Conservation (phyloP, 108 stramenopile species). For the Fragilariopsis cylindrus region DNA sequence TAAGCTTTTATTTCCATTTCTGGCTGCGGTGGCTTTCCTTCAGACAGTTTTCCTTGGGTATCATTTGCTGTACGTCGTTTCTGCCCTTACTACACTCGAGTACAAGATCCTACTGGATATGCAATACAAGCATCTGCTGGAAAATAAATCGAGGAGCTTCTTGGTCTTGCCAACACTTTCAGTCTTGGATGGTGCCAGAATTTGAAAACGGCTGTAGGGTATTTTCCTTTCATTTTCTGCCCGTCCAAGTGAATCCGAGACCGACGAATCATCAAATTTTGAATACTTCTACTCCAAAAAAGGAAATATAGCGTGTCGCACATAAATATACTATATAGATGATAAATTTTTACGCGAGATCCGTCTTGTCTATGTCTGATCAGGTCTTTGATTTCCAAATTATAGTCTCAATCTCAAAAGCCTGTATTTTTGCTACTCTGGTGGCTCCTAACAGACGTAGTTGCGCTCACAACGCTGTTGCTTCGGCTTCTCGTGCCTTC, state of each 20-base stretch:
- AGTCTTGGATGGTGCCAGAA: conserved; percentile 45
- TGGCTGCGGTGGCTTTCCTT: conserved; percentile 34
- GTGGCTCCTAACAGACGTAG: not conserved
- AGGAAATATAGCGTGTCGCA: not conserved
- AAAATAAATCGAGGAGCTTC: not conserved
- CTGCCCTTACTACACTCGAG: conserved; percentile 50
- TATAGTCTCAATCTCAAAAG: no score
- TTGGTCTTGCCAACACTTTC: conserved; percentile 35
- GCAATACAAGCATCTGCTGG: conserved; percentile 7
- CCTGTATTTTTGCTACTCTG: not conserved
- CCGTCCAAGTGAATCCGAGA: conserved; percentile 27
- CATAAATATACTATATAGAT: not conserved
- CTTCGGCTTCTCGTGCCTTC: conserved; percentile 68
- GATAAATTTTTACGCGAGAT: no score
- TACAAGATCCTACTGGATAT: conserved; percentile 42
- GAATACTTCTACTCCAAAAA: not conserved
- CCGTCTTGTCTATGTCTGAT: no score
- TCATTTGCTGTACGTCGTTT: conserved; percentile 41
- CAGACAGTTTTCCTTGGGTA: conserved; percentile 36
- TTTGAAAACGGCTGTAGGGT: conserved; percentile 34
- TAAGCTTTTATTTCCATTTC: conserved; percentile 49
- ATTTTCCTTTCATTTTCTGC: conserved; percentile 37
- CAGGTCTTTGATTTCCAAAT: no score
- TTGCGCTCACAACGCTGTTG: conserved; percentile 68
- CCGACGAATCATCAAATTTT: not conserved